Base-by-base conservation (phyloP, 202 grass and related monocot genomes). In the Bolboschoenoplectus hybrid region DNA sequence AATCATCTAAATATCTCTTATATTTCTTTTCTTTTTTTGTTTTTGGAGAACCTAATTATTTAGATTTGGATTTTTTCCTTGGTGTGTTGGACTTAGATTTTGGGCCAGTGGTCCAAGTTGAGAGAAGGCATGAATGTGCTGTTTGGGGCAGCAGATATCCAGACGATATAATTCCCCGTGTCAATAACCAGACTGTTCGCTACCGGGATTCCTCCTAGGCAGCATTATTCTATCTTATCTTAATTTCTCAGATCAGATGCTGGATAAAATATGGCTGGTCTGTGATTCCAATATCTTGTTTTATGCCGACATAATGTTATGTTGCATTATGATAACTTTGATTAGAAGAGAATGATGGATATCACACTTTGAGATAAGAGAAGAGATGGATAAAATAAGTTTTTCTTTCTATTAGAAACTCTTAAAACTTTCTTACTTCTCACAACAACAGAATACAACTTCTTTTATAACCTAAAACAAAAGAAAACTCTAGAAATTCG, bases 221-320 rank as follows among this genome's bases (percentile, higher is more conserved):
- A 72, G 43, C 41, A 47, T 77, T 56, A 36, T 77, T 77, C 50
- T 32, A 7, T 53, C 73, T 56, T 55, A 77, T 77, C 50, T 16
- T 56, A 52, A 1, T 76, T 53, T 52, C 47, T 26, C 69, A 73
- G 10, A 32, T 72, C n/a, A 36, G 63, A 38, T 38, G 2, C 32
- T 35, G 20, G 63, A 66, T 66, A 2, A 36, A 13, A 11, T 65
- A 10, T 61, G 0, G 8, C 32, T 12, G 32, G 20, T 3, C 43
- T 43, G 20, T 20, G 43, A 9, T 73, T 73, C 44, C 43, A 47
- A 73, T 73, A 62, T 17, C 58, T 20, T 61, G 44, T 14, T 58
- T 17, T 0, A 58, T 58, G 5, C 14, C 13, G 11, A 58, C 14
- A 5, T 58, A 58, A 58, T 58, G 11, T 26, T 58, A 55, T 55